phyloP scores from a whole-genome alignment of 2,329 filamentous ascomycete species.

The Herpotrichia juniperi region DNA sequence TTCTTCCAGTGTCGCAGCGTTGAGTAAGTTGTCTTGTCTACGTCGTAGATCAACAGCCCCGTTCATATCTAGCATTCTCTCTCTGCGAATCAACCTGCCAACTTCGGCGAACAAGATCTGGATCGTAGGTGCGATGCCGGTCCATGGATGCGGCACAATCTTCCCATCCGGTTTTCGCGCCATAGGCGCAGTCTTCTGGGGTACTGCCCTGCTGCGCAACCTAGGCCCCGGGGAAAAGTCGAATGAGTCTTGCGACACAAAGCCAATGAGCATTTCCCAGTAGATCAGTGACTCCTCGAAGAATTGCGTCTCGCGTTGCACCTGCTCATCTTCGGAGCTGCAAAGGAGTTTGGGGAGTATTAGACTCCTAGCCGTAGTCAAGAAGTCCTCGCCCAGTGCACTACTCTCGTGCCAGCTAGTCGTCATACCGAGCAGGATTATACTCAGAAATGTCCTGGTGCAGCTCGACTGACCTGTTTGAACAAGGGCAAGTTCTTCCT shows the following conservation, averaged over 20 bases:
- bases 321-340: conserved; percentile 35
- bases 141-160: conserved; percentile 57
- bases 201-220: conserved; percentile 26
- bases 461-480: conserved; percentile 42
- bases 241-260: conserved; percentile 54
- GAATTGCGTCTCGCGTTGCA: conserved; percentile 52
- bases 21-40: conserved; percentile 43
- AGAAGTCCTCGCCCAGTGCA: conserved; percentile 61
- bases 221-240: conserved; percentile 35
- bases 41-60: conserved; percentile 34
- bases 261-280: conserved; percentile 65
- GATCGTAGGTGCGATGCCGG: conserved; percentile 52
- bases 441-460: conserved; percentile 62
- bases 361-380: conserved; percentile 54
- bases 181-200: conserved; percentile 25
- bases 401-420: conserved; percentile 65
- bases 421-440: conserved; percentile 65
- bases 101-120: conserved; percentile 55
- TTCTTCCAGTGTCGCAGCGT: conserved; percentile 53
- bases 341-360: conserved; percentile 53
- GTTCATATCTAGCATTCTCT: conserved; percentile 37
- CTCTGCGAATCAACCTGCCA: conserved; percentile 50
- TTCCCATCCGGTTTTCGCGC: conserved; percentile 39
- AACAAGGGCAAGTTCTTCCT: conserved; percentile 55
- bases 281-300: conserved; percentile 63